These are phyloP conservation scores for Starmerella tilneyi DNA, from an alignment of 805 yeast genomes.

Conservation along the genomic window DNA sequence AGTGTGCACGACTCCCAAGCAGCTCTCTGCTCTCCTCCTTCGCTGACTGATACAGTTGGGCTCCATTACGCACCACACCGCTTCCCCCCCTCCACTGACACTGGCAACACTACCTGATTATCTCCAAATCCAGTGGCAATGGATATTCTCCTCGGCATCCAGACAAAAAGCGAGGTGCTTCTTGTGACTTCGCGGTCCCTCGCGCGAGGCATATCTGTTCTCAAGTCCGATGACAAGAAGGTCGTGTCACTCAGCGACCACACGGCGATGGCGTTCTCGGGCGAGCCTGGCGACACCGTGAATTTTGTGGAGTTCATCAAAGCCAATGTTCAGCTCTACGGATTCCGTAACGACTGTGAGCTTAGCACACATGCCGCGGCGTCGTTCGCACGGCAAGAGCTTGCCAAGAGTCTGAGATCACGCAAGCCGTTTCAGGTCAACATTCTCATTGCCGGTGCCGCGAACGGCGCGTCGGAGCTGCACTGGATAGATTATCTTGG, in stretches of 20 bases:
- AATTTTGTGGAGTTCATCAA: constrained; percentile 91
- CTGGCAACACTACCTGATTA: background rate
- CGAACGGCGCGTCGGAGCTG: constrained; percentile 53
- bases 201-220: constrained; percentile 77
- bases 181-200: constrained; percentile 92
- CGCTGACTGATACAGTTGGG: no score
- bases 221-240: constrained; percentile 72
- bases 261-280: constrained; percentile 77
- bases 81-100: background rate
- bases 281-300: constrained; percentile 93
- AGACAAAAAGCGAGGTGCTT: constrained; percentile 67
- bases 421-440: constrained; percentile 93
- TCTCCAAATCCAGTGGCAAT: constrained; percentile 35
- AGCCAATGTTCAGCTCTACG: constrained; percentile 80
- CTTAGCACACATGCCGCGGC: constrained; percentile 80
- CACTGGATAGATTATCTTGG: constrained; percentile 93
- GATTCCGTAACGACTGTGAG: constrained; percentile 75
- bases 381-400: constrained; percentile 73
- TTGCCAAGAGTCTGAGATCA: constrained; percentile 83
- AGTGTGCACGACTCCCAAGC: no score
- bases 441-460: constrained; percentile 78
- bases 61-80: no score
- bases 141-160: constrained; percentile 88
- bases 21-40: no score
- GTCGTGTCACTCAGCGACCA: constrained; percentile 65